Conservation (phyloP, 352 stramenopile species). For the Thalassiosira livingstoniorum region DNA sequence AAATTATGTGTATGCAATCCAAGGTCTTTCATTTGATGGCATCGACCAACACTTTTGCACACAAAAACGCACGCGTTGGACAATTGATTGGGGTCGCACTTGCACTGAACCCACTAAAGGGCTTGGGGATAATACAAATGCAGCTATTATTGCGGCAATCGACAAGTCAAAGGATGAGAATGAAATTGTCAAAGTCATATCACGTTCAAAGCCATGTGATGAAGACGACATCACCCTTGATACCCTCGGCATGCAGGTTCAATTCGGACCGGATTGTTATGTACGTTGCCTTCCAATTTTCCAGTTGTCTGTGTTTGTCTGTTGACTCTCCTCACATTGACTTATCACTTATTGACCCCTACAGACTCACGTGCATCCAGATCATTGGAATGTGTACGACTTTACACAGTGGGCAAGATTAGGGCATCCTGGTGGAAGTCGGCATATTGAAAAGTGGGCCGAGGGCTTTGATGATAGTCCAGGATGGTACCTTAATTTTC, state of each 20-base stretch:
- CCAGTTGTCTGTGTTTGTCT: no score
- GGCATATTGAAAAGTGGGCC: conserved; percentile 64
- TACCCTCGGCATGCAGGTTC: conserved; percentile 49
- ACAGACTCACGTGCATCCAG: conserved; percentile 69
- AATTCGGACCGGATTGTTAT: conserved; percentile 59
- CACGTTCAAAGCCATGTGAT: conserved; percentile 36
- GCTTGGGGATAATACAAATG: conserved; percentile 19
- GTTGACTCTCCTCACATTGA: no score
- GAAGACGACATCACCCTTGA: conserved; percentile 32
- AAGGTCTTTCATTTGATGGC: conserved; percentile 51
- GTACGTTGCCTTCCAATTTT: no score
- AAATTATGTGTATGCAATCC: conserved; percentile 64
- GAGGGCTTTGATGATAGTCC: conserved; percentile 30
- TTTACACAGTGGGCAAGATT: conserved; percentile 69
- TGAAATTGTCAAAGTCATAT: conserved; percentile 44
- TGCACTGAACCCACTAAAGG: conserved; percentile 34
- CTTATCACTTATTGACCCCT: no score
- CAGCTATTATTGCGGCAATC: conserved; percentile 41
- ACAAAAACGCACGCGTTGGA: conserved; percentile 44
- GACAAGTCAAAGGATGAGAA: conserved; percentile 36
- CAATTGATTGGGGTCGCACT: conserved; percentile 6
- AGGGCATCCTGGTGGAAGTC: conserved; percentile 51
- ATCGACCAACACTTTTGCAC: conserved; percentile 38
- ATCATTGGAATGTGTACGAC: conserved; percentile 72
- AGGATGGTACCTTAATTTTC: conserved; percentile 60